These are phyloP conservation scores for Voacanga thouarsii DNA, from an alignment of 257 asterid species.

Conservation along the genomic window DNA sequence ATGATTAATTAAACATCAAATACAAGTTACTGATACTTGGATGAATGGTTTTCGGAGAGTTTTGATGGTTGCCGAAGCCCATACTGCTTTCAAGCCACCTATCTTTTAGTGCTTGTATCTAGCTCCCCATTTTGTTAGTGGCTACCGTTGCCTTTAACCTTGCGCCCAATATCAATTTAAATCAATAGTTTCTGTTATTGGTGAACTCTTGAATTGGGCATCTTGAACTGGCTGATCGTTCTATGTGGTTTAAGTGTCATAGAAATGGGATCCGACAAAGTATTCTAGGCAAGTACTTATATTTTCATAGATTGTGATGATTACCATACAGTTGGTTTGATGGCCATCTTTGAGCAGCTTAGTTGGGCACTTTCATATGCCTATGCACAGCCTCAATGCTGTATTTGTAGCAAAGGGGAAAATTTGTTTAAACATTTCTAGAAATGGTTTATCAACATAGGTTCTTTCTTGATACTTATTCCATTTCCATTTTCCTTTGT, in stretches of 20 bases:
- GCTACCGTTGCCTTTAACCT: background rate
- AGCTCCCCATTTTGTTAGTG: background rate
- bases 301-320: background rate
- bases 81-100: background rate
- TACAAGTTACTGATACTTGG: background rate
- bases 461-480: background rate
- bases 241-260: background rate
- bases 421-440: background rate
- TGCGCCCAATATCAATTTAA: background rate
- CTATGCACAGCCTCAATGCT: too few relatives aligned
- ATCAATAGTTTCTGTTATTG: background rate
- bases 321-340: background rate
- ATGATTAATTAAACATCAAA: background rate
- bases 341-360: background rate
- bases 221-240: too few relatives aligned
- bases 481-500: background rate
- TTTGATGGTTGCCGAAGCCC: background rate
- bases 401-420: background rate
- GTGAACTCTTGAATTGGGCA: background rate
- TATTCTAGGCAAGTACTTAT: background rate
- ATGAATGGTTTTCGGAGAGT: background rate
- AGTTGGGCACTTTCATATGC: background rate
- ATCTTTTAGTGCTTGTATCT: background rate
- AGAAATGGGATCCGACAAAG: background rate
- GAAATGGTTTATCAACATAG: background rate